Evolutionary conservation across 805 yeast species (phyloP).

Genomic region (Pichia insulana): DNA sequence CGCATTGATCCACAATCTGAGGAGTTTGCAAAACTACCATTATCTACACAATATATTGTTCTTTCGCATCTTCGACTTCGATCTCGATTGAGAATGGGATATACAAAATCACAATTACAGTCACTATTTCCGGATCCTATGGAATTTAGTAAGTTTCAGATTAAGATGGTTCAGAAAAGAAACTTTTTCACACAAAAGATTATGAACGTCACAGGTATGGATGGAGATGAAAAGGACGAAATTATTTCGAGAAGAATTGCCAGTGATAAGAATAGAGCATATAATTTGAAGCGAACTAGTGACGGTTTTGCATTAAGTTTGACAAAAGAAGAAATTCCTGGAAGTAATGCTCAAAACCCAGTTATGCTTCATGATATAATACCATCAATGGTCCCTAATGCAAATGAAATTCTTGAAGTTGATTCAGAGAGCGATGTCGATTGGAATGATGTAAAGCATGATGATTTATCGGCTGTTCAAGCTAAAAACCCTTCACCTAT

Average conservation of each 20-base stretch:
- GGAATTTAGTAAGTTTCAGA: slow-evolving; percentile 90
- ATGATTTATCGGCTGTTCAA: slow-evolving; percentile 7
- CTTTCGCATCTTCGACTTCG: slow-evolving; percentile 73
- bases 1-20: slow-evolving; percentile 75
- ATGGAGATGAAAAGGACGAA: slow-evolving; percentile 35
- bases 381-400: slow-evolving; percentile 2
- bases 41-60: slow-evolving; percentile 80
- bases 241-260: slow-evolving; percentile 55
- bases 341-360: slow-evolving; percentile 29
- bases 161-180: slow-evolving; percentile 84
- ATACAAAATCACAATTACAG: slow-evolving; percentile 79
- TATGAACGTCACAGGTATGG: slow-evolving; percentile 78
- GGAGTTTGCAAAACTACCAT: slow-evolving; percentile 70
- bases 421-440: slow-evolving; percentile 12
- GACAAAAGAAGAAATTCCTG: slow-evolving; percentile 26
- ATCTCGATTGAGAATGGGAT: slow-evolving; percentile 92
- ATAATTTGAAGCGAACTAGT: slow-evolving; percentile 64
- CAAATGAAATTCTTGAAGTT: background rate
- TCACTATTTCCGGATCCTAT: slow-evolving; percentile 71
- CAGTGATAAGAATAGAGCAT: slow-evolving; percentile 71
- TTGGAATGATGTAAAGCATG: slow-evolving; percentile 24
- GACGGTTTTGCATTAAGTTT: slow-evolving; percentile 81
- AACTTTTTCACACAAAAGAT: slow-evolving; percentile 83
- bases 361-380: slow-evolving; percentile 7
- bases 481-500: background rate